Evolutionary conservation across 495 filamentous ascomycete species (phyloP).

Genomic region (Neurospora terricola): DNA sequence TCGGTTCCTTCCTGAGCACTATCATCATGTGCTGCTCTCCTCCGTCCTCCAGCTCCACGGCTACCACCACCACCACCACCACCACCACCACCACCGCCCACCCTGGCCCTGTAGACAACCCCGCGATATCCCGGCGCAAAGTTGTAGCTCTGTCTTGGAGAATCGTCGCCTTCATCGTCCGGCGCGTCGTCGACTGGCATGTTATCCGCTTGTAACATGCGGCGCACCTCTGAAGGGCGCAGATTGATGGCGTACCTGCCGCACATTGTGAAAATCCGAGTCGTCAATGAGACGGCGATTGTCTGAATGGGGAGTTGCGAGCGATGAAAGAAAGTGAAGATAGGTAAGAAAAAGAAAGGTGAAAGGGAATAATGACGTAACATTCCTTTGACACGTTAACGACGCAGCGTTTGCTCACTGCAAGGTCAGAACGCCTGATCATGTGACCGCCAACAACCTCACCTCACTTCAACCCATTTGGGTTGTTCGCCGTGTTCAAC

Average conservation of each 20-base stretch:
- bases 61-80: slow-evolving; percentile 21
- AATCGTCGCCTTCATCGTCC: slow-evolving; percentile 46
- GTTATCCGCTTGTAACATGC: slow-evolving; percentile 58
- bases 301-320: neutral
- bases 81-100: slow-evolving; percentile 44
- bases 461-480: neutral
- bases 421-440: slow-evolving; percentile 11
- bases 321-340: neutral
- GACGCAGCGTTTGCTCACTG: neutral
- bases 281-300: neutral
- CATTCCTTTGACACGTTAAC: neutral
- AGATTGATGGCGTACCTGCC: slow-evolving; percentile 74
- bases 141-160: slow-evolving; percentile 75
- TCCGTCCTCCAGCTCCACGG: neutral
- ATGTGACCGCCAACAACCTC: slow-evolving; percentile 8
- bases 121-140: slow-evolving; percentile 85
- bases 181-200: slow-evolving; percentile 73
- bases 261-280: slow-evolving; percentile 50
- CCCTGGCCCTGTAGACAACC: slow-evolving; percentile 74
- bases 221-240: slow-evolving; percentile 57
- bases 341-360: neutral
- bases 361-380: neutral
- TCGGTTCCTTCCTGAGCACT: slow-evolving; percentile 4
- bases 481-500: neutral
- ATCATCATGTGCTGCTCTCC: neutral